A percentile compares a stretch with the other conserved stretches of the same genome.
Conservation (phyloP, 1,139 yeast genomes). For the Candida labiduridarum region DNA sequence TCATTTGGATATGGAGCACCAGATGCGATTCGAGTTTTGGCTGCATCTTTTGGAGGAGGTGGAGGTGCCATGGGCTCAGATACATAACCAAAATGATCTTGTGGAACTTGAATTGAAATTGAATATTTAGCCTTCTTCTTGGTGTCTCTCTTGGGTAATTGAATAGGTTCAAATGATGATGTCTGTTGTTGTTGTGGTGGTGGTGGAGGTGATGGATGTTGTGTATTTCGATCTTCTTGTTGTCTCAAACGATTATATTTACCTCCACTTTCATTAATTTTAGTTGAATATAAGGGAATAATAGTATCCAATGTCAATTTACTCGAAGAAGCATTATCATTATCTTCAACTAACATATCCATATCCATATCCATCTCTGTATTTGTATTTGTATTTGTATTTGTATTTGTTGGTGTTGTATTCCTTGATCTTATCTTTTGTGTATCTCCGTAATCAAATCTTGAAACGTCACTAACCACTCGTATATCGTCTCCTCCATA, state of each 20-base stretch:
- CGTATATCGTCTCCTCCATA: conserved; percentile 25
- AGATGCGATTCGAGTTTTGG: background rate
- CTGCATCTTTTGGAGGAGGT: conserved; percentile 17
- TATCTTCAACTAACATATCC: conserved; percentile 10
- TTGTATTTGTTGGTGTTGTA: conserved; percentile 29
- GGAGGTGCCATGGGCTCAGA: background rate
- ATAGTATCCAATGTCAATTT: conserved; percentile 19
- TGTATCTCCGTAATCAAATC: conserved; percentile 29
- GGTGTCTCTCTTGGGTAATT: conserved; percentile 6
- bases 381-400: too few relatives aligned
- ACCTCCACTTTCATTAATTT: conserved; percentile 10
- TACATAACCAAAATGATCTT: conserved; percentile 8
- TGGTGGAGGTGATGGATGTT: conserved; percentile 6
- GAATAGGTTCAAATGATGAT: background rate
- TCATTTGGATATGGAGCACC: conserved; percentile 13
- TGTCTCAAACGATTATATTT: conserved; percentile 3
- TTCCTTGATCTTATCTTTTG: conserved; percentile 30
- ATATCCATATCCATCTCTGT: too few relatives aligned
- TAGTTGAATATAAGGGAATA: conserved; percentile 18
- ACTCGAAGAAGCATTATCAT: conserved; percentile 15
- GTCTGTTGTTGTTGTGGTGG: background rate
- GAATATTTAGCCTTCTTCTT: conserved; percentile 5
- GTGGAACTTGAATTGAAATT: conserved; percentile 14
- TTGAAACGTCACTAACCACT: conserved; percentile 33
- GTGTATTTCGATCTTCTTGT: conserved; percentile 4